phyloP scores from a whole-genome alignment of 495 filamentous ascomycete species.

The Annulohypoxylon stygium region DNA sequence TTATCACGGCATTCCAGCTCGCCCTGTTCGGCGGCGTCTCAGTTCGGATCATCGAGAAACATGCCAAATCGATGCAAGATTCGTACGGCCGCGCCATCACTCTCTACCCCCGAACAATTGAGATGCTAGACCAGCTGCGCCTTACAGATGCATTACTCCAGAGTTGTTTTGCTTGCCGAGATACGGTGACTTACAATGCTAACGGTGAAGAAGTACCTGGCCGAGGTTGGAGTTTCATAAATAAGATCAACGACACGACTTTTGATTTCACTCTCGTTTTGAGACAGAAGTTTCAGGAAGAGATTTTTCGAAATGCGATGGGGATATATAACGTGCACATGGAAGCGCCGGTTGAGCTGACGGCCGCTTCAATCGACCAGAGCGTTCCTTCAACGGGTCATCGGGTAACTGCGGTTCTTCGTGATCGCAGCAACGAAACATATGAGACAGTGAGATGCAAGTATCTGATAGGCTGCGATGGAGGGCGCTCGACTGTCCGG shows the following conservation, averaged over 20 bases:
- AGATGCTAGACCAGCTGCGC: slow-evolving; percentile 62
- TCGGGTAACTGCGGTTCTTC: slow-evolving; percentile 49
- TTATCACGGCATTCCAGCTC: slow-evolving; percentile 75
- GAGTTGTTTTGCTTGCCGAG: slow-evolving; percentile 64
- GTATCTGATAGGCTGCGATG: slow-evolving; percentile 63
- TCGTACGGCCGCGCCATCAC: slow-evolving; percentile 60
- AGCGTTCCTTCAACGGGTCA: slow-evolving; percentile 42
- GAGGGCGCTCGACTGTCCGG: slow-evolving; percentile 59
- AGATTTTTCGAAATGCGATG: slow-evolving; percentile 57
- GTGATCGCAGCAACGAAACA: slow-evolving; percentile 34
- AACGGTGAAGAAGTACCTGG: slow-evolving; percentile 49
- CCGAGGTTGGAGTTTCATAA: slow-evolving; percentile 52
- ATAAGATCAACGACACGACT: slow-evolving; percentile 52
- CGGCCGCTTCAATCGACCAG: slow-evolving; percentile 49
- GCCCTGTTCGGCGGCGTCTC: slow-evolving; percentile 65
- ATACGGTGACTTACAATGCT: slow-evolving; percentile 60
- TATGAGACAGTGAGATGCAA: slow-evolving; percentile 49
- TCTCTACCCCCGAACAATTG: slow-evolving; percentile 59
- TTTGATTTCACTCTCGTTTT: slow-evolving; percentile 58
- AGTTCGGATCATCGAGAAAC: slow-evolving; percentile 59
- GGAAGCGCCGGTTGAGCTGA: slow-evolving; percentile 53
- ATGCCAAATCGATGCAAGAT: slow-evolving; percentile 52
- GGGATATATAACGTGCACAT: slow-evolving; percentile 48
- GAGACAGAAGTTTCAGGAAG: slow-evolving; percentile 60
- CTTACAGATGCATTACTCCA: slow-evolving; percentile 55